Percentiles rank a stretch among this genome's conserved stretches.
Conservation (phyloP, 768 basidiomycete genomes). For the Tephrocybe sp. region DNA sequence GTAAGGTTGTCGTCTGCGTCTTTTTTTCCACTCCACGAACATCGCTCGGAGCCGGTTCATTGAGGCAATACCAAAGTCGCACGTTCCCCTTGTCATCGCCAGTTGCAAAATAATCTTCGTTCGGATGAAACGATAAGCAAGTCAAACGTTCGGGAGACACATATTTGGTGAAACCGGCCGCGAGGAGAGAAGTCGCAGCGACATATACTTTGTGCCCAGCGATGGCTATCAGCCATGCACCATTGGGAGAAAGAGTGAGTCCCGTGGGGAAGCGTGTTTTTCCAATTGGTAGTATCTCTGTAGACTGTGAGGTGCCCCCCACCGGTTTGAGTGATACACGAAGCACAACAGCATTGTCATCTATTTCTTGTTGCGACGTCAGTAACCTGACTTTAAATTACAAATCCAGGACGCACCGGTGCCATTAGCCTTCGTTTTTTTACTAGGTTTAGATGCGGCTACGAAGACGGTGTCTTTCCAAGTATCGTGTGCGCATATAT, state of each 20-base stretch:
- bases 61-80: conserved; percentile 89
- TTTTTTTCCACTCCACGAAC: conserved; percentile 69
- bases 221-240: conserved; percentile 72
- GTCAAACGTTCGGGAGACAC: conserved; percentile 78
- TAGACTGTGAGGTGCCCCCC: conserved; percentile 41
- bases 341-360: conserved; percentile 57
- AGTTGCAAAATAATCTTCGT: conserved; percentile 92
- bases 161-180: conserved; percentile 76
- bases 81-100: conserved; percentile 86
- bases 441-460: conserved; percentile 50
- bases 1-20: conserved; percentile 80
- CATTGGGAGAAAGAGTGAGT: conserved; percentile 72
- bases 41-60: conserved; percentile 49
- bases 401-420: conserved; percentile 24
- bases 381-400: conserved; percentile 3
- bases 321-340: conserved; percentile 59
- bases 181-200: conserved; percentile 51
- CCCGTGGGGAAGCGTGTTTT: conserved; percentile 64
- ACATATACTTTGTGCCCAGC: conserved; percentile 80
- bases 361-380: conserved; percentile 23
- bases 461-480: conserved; percentile 72
- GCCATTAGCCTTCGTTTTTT: conserved; percentile 35
- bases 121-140: conserved; percentile 84
- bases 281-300: conserved; percentile 56
- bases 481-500: conserved; percentile 67